Evolutionary conservation across 306 rosid species (phyloP).

Genomic region (Dryas drummondii): DNA sequence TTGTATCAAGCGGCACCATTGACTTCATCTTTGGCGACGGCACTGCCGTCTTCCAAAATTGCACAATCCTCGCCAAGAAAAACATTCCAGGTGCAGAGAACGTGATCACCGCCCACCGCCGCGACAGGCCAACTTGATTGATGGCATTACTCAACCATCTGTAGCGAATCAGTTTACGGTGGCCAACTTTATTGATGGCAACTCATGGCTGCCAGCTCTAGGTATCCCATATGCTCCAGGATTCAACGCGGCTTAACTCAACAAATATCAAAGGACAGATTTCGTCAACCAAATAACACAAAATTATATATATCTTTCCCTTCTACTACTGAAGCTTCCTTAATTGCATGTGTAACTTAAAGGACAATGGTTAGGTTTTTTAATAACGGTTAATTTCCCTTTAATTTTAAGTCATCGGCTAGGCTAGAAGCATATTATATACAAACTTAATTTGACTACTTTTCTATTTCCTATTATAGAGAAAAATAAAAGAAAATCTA

Average conservation of each 20-base stretch:
- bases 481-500: no score
- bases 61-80: neutral
- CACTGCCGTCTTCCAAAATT: constrained; percentile 12
- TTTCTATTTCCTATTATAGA: no score
- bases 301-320: no score
- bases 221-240: constrained; percentile 8
- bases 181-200: constrained; percentile 11
- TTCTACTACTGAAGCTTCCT: no score
- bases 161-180: constrained; percentile 5
- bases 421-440: no score
- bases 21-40: constrained; percentile 16
- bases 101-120: constrained; percentile 4
- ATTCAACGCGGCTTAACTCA: neutral
- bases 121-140: constrained; percentile 1
- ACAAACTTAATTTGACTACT: no score
- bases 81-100: neutral
- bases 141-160: neutral
- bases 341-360: no score
- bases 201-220: constrained; percentile 6
- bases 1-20: constrained; percentile 6
- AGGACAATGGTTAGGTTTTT: no score
- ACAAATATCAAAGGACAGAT: no score
- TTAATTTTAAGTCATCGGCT: no score
- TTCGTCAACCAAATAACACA: no score
- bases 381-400: no score